Conservation (phyloP, 78 protist species). For the Capsaspora owczarzaki region DNA sequence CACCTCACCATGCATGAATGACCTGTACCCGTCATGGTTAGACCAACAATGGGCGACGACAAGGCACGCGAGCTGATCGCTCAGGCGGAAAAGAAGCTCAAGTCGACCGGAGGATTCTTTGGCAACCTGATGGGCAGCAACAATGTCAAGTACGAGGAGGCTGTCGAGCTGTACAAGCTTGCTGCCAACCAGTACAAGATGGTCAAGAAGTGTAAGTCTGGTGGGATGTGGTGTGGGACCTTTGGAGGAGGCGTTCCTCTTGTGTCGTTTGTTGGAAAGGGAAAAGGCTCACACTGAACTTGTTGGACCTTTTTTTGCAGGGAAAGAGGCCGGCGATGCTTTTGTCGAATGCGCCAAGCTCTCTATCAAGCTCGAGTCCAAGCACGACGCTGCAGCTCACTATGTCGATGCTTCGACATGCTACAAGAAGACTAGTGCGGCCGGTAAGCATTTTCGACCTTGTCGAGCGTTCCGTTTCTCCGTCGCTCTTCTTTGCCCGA, state of each 20-base stretch:
- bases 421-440: not conserved
- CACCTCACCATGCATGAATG: too few relatives aligned
- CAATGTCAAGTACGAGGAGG: conserved; percentile 28
- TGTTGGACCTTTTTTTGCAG: not conserved
- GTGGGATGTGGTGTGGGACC: not conserved
- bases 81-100: conserved; percentile 26
- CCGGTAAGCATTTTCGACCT: not conserved
- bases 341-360: conserved; percentile 2
- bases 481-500: not conserved
- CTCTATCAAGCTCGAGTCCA: not conserved
- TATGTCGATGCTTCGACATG: conserved; percentile 6
- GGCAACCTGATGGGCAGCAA: not conserved
- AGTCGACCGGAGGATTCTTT: conserved; percentile 3
- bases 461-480: not conserved
- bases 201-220: conserved; percentile 10
- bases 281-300: not conserved
- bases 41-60: not conserved
- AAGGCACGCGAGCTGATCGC: conserved; percentile 8
- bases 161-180: not conserved
- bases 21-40: too few relatives aligned
- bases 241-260: not conserved
- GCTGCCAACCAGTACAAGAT: conserved; percentile 18
- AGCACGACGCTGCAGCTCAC: conserved; percentile 28
- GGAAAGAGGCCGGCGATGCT: conserved; percentile 21
- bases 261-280: not conserved